Evolutionary conservation across 2,329 filamentous ascomycete genomes (phyloP).

Genomic region (Colletotrichum sojae): DNA sequence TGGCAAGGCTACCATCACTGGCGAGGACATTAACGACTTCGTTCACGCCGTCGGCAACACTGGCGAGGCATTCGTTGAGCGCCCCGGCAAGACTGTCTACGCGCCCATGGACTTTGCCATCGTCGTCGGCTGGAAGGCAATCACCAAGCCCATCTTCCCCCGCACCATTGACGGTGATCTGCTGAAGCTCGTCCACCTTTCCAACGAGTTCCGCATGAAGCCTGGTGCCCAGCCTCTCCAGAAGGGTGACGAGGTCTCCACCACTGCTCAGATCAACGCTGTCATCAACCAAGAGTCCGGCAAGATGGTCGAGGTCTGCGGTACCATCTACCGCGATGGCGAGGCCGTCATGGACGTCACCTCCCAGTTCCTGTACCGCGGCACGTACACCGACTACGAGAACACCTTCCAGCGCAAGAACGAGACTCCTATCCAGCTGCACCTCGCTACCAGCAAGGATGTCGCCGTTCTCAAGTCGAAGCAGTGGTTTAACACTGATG

Average conservation of each 20-base stretch:
- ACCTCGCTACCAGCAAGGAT: constrained; percentile 89
- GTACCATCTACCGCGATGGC: constrained; percentile 89
- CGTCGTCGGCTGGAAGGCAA: constrained; percentile 98
- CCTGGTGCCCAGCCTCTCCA: constrained; percentile 94
- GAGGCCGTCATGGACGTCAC: constrained; percentile 97
- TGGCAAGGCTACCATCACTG: constrained; percentile 87
- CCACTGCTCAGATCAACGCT: constrained; percentile 95
- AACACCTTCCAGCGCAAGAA: constrained; percentile 99
- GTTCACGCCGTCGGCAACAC: constrained; percentile 99
- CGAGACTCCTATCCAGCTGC: constrained; percentile 94
- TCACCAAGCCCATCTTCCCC: constrained; percentile 99
- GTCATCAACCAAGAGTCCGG: constrained; percentile 98
- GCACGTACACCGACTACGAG: constrained; percentile 91
- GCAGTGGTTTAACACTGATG: constrained; percentile 95
- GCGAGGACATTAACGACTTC: constrained; percentile 96
- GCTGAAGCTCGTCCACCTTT: constrained; percentile 95
- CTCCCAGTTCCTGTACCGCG: constrained; percentile 97
- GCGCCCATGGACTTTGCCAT: constrained; percentile 99
- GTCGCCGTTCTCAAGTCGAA: constrained; percentile 95
- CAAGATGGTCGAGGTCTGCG: constrained; percentile 99
- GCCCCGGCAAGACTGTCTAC: constrained; percentile 92
- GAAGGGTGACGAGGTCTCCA: constrained; percentile 93
- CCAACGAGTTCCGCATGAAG: constrained; percentile 98
- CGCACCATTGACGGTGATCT: constrained; percentile 96
- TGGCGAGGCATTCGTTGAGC: constrained; percentile 96